phyloP scores from a whole-genome alignment of 176 grass and related monocot genomes.

The Pontederia paniculata region DNA sequence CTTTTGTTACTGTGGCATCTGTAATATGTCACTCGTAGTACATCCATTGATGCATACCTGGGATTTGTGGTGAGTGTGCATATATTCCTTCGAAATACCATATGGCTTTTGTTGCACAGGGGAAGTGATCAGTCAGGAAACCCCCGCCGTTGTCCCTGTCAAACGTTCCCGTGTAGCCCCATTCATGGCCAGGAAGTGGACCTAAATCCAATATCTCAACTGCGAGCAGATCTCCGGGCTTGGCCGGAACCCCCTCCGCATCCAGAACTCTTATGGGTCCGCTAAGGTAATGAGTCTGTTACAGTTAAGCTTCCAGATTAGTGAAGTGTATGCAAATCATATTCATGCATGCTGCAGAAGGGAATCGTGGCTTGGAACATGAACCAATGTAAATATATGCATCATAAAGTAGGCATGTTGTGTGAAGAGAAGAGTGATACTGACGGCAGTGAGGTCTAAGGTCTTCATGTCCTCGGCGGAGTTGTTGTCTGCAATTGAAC shows the following conservation, averaged over 20 bases:
- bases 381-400: no score
- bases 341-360: background rate
- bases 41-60: slow-evolving; percentile 22
- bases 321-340: background rate
- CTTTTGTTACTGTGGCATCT: no score
- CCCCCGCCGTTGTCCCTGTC: slow-evolving; percentile 92
- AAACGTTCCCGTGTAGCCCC: slow-evolving; percentile 87
- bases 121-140: slow-evolving; percentile 85
- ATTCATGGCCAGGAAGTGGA: slow-evolving; percentile 74
- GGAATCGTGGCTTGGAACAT: no score
- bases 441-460: slow-evolving; percentile 59
- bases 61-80: slow-evolving; percentile 79
- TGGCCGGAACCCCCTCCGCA: slow-evolving; percentile 60
- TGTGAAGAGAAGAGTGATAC: background rate
- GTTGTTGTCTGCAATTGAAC: slow-evolving; percentile 44
- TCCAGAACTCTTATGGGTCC: slow-evolving; percentile 75
- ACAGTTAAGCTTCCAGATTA: background rate
- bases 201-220: slow-evolving; percentile 89
- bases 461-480: slow-evolving; percentile 76
- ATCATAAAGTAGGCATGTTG: no score
- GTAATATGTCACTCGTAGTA: no score
- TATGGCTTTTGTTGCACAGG: slow-evolving; percentile 71
- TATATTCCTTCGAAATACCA: slow-evolving; percentile 99
- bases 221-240: slow-evolving; percentile 73
- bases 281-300: slow-evolving; percentile 78